Percentiles rank a stretch among this genome's conserved stretches.
Evolutionary conservation across 345 rosid species (phyloP).

Genomic region (Pugionium cornutum): DNA sequence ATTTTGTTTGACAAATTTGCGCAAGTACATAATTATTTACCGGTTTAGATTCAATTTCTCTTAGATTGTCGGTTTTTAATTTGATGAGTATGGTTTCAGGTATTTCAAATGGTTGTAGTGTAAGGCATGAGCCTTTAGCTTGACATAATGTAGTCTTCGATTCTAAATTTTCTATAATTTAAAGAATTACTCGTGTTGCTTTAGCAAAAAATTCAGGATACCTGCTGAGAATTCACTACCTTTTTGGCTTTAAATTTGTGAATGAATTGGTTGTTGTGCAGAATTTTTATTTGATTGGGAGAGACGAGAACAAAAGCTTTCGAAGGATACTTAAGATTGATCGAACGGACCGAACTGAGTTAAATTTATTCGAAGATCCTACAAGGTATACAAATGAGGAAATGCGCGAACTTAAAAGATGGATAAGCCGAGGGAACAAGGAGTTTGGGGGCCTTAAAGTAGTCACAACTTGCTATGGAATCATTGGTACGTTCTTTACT

Average conservation of each 20-base stretch:
- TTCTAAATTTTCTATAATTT: slow-evolving; percentile 10
- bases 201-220: neutral
- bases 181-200: neutral
- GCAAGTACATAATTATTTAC: neutral
- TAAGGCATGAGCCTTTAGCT: slow-evolving; percentile 27
- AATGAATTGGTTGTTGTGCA: slow-evolving; percentile 31
- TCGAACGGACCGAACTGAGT: slow-evolving; percentile 60
- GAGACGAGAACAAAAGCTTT: slow-evolving; percentile 57
- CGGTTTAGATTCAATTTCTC: slow-evolving; percentile 4
- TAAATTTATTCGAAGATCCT: slow-evolving; percentile 64
- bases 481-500: slow-evolving; percentile 56
- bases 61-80: neutral
- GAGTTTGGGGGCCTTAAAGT: slow-evolving; percentile 65
- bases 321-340: slow-evolving; percentile 83
- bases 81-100: slow-evolving; percentile 1
- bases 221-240: neutral
- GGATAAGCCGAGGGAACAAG: slow-evolving; percentile 64
- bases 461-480: slow-evolving; percentile 71
- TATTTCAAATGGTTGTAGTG: slow-evolving; percentile 13
- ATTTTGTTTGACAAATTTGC: neutral
- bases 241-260: neutral
- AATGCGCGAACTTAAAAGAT: slow-evolving; percentile 53
- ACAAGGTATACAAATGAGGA: slow-evolving; percentile 58
- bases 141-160: slow-evolving; percentile 34
- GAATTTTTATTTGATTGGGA: slow-evolving; percentile 84